Base-by-base conservation (phyloP, 192 early-diverging fungal species). In the Radiomyces spectabilis region DNA sequence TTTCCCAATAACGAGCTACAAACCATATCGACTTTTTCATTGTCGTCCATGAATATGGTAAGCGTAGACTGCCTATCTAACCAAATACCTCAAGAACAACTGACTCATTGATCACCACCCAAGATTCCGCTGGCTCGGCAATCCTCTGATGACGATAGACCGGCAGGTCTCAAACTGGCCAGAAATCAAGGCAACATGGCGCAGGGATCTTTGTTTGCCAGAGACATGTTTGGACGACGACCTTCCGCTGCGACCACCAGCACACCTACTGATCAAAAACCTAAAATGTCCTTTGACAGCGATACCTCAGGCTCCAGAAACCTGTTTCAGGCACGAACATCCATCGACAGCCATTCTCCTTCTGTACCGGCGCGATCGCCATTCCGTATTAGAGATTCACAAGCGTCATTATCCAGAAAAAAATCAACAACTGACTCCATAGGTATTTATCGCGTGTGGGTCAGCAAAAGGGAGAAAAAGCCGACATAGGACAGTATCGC, bases 301-400 rank as follows among this genome's bases (percentile, higher is more conserved):
- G 9, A 1, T 9, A 24, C 42, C 21, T 9, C 2, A 9, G 10
- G 9, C 25, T 21, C 42, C 21, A 4, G 42, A 19, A 4, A 4
- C 9, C 18, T 22, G 9, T 15, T 52, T 12, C 34, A n/a, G 12
- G 16, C 34, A 33, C 51, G 51, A 1, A 33, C 51, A 25, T 52
- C 51, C 16, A 6, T 52, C 1, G 32, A 34, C 33, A 33, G 16
- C 27, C 37, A 29, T 25, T 51, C 57, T 16, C 57, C 57, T 43
- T 32, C 40, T 34, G 19, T 59, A 42, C 57, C 57, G n/a, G 16
- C 48, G 16, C 27, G 57, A 31, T 59, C 57, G 10, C 57, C 57
- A 8, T 41, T 41, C 27, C 47, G 57, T 32, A 41, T 59, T 32
- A 32, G 57, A 39, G 57, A 59, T 18, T 59, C 57, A 3, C 55